These are phyloP conservation scores for Eragrostis tef DNA, from an alignment of 202 grass and related monocot genomes.

Conservation along the genomic window DNA sequence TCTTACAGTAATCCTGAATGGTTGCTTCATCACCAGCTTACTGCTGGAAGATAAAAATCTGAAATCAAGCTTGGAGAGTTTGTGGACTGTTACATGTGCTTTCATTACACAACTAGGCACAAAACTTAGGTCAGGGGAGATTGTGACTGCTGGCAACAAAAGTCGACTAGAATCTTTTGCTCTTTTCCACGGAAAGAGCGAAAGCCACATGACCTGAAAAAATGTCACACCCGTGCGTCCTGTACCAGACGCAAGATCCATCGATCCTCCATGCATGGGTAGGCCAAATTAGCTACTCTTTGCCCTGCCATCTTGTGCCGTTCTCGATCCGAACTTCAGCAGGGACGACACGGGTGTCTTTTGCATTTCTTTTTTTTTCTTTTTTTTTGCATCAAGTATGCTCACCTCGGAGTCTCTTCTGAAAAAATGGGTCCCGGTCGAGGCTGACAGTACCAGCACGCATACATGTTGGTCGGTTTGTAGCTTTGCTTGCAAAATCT, in stretches of 20 bases:
- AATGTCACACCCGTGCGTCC: neutral
- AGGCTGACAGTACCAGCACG: neutral
- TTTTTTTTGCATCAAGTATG: neutral
- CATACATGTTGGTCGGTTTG: neutral
- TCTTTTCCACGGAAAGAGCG: neutral
- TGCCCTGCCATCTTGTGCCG: neutral
- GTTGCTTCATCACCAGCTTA: neutral
- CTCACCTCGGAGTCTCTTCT: neutral
- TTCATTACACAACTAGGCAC: neutral
- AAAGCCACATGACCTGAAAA: neutral
- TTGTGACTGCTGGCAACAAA: neutral
- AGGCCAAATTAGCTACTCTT: neutral
- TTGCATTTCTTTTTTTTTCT: neutral
- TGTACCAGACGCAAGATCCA: neutral
- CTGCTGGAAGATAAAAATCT: neutral
- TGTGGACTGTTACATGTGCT: neutral
- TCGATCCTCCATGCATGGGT: neutral
- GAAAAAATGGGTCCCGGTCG: neutral
- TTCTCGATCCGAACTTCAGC: conserved; percentile 12
- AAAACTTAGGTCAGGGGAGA: neutral
- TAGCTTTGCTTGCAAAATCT: conserved; percentile 5
- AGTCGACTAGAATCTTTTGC: neutral
- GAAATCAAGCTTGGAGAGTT: neutral
- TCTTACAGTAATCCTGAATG: no score
- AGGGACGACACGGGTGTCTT: neutral